Base-by-base conservation (phyloP, 2,329 filamentous ascomycete genomes). In the Chaetomiaceae sp. region DNA sequence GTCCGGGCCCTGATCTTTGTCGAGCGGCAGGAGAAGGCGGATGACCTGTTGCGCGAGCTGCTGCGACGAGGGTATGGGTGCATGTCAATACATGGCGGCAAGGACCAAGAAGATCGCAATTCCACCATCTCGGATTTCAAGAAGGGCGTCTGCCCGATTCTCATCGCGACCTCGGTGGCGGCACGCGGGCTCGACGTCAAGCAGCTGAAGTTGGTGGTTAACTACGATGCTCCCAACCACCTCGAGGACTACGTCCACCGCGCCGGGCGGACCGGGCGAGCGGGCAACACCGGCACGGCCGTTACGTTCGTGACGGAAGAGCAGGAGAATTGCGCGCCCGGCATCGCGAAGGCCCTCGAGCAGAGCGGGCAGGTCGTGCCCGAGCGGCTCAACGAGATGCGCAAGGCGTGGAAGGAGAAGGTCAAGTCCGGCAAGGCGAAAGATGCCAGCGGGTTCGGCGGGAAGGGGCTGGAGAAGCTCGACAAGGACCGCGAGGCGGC, bases 161-260 rank as follows among this genome's bases (percentile, higher is more conserved):
- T 98, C 61, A 85, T 97, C 60, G 93, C 93, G 10, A 98, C 93
- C 0, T 96, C 91, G 10, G 88, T 98, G 48, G 93, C 93, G 32
- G 93, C 93, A 41, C 86, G 93, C 65, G 93, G 93, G 50, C 73
- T 98, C 33, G 93, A 98, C 64, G 91, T 98, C 36, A 95, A 96
- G 68, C 88, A 95, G 63, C 75, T 98, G 27, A 96, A 94, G 65
- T 76, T 97, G 26, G 93, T 98, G 44, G 83, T 98, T 68, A 97
- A 97, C 67, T 96, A 88, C 62, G 90, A 96, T 61, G 87, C 85
- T 1, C 91, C 90, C 1, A 95, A 95, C 59, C 90, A 97, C 68
- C 68, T 95, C 51, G 93, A 98, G 67, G 93, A 97, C 62, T 97
- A 97, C 60, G 91, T 97, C 33, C 93, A 96, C 65, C 84, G 93